Conservation (phyloP, 495 filamentous ascomycete species). For the Penicillium longicatenatum region DNA sequence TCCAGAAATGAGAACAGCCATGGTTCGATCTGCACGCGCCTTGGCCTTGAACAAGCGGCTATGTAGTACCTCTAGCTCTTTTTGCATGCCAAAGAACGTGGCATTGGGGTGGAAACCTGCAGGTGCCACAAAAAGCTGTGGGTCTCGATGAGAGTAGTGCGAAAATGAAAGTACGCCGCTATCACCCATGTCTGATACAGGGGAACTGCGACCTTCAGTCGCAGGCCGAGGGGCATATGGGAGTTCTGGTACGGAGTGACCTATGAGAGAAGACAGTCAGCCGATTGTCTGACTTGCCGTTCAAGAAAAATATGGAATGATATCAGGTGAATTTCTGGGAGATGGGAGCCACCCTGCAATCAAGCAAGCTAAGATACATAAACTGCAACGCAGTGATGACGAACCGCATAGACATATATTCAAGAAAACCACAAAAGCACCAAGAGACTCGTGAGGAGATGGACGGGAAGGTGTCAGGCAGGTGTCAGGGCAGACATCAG, state of each 20-base stretch:
- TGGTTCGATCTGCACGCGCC: conserved; percentile 61
- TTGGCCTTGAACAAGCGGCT: conserved; percentile 65
- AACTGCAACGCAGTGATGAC: neutral
- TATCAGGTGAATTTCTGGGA: conserved; percentile 28
- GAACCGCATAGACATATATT: conserved; percentile 1
- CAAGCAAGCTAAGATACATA: conserved; percentile 24
- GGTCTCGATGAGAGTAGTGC: conserved; percentile 22
- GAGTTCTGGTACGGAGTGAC: conserved; percentile 19
- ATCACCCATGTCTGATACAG: conserved; percentile 26
- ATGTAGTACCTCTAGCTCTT: conserved; percentile 69
- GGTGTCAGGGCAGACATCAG: neutral
- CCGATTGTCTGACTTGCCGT: conserved; percentile 28
- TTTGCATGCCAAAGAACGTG: conserved; percentile 72
- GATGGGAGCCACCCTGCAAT: conserved; percentile 25
- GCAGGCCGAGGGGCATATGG: conserved; percentile 15
- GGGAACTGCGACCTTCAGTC: conserved; percentile 29
- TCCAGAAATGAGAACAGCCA: conserved; percentile 69
- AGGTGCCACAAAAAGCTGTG: conserved; percentile 64
- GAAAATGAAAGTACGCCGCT: conserved; percentile 27
- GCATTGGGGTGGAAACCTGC: conserved; percentile 77
- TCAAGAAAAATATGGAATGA: conserved; percentile 10
- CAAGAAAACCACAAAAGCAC: neutral
- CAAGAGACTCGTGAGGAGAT: neutral
- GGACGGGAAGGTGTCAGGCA: neutral
- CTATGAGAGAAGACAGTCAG: conserved; percentile 35